These are phyloP conservation scores for Mycena sp. DNA, from an alignment of 1,284 basidiomycete species.

Conservation along the genomic window DNA sequence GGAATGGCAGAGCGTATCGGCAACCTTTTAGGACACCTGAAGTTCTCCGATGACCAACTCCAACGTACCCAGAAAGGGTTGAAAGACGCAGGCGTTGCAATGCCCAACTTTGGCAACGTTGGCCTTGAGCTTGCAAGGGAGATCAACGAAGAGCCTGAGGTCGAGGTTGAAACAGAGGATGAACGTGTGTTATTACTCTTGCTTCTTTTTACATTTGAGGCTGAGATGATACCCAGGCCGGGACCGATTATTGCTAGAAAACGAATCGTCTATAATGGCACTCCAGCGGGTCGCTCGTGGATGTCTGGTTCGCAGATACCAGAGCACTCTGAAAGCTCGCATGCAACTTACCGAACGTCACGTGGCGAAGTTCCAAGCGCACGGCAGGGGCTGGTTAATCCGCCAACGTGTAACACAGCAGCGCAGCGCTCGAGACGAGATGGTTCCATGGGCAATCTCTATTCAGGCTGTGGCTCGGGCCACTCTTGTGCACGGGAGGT, in stretches of 20 bases:
- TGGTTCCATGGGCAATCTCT: conserved; percentile 66
- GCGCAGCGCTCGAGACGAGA: conserved; percentile 54
- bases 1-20: conserved; percentile 94
- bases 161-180: conserved; percentile 84
- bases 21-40: conserved; percentile 91
- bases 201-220: neutral
- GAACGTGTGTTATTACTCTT: conserved; percentile 59
- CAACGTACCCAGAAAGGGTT: conserved; percentile 93
- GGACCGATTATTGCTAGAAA: conserved; percentile 84
- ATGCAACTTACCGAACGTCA: conserved; percentile 85
- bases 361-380: conserved; percentile 83
- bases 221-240: conserved; percentile 59
- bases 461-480: conserved; percentile 80
- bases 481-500: conserved; percentile 57
- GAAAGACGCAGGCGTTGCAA: conserved; percentile 90
- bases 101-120: conserved; percentile 97
- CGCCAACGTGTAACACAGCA: conserved; percentile 63
- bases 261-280: conserved; percentile 78
- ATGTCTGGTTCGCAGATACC: conserved; percentile 76
- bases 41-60: conserved; percentile 97
- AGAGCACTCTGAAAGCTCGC: conserved; percentile 75
- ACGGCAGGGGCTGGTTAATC: conserved; percentile 74
- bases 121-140: conserved; percentile 94
- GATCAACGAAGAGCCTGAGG: conserved; percentile 90
- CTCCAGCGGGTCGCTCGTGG: conserved; percentile 85